A percentile compares a stretch with the other conserved stretches of the same genome.
These are phyloP conservation scores for Vaccinium darrowii DNA, from an alignment of 148 eudicot species.

Conservation along the genomic window DNA sequence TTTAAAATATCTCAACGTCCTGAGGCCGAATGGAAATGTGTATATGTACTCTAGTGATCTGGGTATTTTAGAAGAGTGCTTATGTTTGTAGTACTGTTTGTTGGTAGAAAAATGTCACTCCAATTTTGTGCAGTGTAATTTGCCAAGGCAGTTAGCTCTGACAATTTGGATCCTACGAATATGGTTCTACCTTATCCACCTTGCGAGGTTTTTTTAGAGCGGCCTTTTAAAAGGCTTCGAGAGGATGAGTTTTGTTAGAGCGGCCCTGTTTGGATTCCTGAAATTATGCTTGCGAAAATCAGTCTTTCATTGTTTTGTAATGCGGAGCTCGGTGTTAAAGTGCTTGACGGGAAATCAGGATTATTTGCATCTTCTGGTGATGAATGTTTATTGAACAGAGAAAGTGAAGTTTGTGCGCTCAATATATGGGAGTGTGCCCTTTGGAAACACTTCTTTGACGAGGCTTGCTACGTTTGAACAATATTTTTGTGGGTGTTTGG, in stretches of 20 bases:
- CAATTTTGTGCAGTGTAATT: conserved; percentile 3
- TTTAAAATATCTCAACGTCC: neutral
- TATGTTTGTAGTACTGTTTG: neutral
- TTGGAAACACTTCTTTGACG: too few relatives aligned
- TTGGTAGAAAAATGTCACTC: neutral
- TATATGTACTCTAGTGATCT: neutral
- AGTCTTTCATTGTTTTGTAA: neutral
- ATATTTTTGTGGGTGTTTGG: too few relatives aligned
- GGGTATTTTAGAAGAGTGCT: neutral
- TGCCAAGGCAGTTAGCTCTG: neutral
- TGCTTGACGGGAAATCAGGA: neutral
- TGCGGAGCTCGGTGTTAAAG: neutral
- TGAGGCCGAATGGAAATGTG: neutral
- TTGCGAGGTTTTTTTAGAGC: too few relatives aligned
- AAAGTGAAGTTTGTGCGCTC: neutral
- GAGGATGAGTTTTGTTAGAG: neutral
- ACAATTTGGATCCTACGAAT: neutral
- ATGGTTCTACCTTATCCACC: too few relatives aligned
- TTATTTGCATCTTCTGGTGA: neutral
- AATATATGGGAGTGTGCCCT: neutral
- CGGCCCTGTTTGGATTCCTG: neutral
- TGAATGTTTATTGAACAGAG: neutral
- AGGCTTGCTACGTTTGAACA: too few relatives aligned
- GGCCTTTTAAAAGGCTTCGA: neutral
- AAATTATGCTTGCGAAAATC: neutral